Evolutionary conservation across 352 stramenopile species (phyloP), one percentile per base, ranked within the genome.

Genomic region (Globisporangium lucens): DNA sequence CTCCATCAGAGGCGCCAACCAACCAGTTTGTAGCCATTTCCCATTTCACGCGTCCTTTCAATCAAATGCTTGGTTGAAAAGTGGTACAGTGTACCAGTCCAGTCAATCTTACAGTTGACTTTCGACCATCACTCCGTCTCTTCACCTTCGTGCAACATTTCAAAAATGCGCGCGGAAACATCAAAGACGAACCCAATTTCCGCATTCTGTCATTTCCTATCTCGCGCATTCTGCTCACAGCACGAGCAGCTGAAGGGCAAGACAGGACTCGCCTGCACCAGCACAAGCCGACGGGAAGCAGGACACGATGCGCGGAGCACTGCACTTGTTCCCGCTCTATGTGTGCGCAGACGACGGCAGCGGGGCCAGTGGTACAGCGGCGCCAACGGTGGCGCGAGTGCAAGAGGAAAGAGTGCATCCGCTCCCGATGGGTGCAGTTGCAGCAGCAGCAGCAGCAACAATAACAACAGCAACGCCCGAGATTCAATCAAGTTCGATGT

Each of bases 281-380:
- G 56, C 24, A 51, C 22, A 49, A 17, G 17, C 15, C 41, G 3
- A 49, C 20, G 20, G 41, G 15, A n/a, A 71, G 58, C 51, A 47
- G 36, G 15, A 46, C 20, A 60, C 24, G 59, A 92, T 92, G 84
- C 82, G 70, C 24, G 81, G 80, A 63, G 77, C 68, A 5, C 49
- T 79, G 63, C 87, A 87, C 64, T 63, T 90, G 58, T 80, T 84
- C 51, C 81, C 85, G 59, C 74, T 93, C 35, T 83, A 77, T 27
- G 66, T 75, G 61, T 68, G 79, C n/a, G 57, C 71, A 9, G 59
- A 67, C 20, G 75, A 82, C 12, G 1, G 29, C 3, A 60, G 6
- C 33, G 56, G n/a, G 33, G 22, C 4, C 10, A 29, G 30, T 12
- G 33, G 56, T 10, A 10, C 33, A 47, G 75, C 68, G 24, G 65